Percentiles rank a stretch among this genome's conserved stretches.
Conservation (phyloP, 192 early-diverging fungal genomes). For the Tieghemiomyces parasiticus region DNA sequence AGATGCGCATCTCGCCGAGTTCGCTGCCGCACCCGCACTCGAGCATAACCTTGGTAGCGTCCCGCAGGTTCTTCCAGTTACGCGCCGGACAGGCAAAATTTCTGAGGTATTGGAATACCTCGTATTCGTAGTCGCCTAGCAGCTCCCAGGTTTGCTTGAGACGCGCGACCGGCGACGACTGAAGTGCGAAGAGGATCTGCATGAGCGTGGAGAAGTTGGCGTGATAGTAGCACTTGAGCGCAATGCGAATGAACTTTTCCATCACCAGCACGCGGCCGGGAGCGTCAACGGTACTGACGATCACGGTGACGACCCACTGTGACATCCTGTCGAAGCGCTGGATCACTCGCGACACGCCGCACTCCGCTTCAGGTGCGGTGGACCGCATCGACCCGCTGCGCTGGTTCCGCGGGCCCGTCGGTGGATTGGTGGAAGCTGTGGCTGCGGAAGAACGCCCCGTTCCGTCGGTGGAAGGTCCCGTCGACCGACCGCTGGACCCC, state of each 20-base stretch:
- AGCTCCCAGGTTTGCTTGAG: constrained; percentile 37
- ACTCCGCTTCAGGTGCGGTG: neutral
- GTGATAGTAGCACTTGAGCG: constrained; percentile 39
- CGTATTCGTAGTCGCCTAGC: constrained; percentile 23
- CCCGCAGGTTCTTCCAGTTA: constrained; percentile 41
- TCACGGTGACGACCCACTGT: constrained; percentile 43
- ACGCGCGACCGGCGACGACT: constrained; percentile 34
- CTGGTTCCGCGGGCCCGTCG: no score
- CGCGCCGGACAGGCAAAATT: constrained; percentile 34
- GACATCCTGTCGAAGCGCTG: constrained; percentile 9
- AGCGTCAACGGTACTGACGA: constrained; percentile 22
- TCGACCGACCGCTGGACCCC: neutral
- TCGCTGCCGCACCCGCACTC: constrained; percentile 24
- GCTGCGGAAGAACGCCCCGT: no score
- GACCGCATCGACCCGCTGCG: no score
- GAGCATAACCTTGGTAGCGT: constrained; percentile 29
- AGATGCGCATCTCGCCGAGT: constrained; percentile 8
- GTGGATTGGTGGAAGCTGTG: no score
- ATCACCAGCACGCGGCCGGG: constrained; percentile 34
- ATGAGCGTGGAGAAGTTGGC: constrained; percentile 43
- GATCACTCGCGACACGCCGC: constrained; percentile 7
- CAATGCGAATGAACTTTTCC: constrained; percentile 46
- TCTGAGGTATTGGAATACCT: constrained; percentile 29
- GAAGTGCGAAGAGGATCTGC: constrained; percentile 40
- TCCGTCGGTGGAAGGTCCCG: no score